Base-by-base conservation (phyloP, 1,284 basidiomycete species). In the Rhodofomes roseus region DNA sequence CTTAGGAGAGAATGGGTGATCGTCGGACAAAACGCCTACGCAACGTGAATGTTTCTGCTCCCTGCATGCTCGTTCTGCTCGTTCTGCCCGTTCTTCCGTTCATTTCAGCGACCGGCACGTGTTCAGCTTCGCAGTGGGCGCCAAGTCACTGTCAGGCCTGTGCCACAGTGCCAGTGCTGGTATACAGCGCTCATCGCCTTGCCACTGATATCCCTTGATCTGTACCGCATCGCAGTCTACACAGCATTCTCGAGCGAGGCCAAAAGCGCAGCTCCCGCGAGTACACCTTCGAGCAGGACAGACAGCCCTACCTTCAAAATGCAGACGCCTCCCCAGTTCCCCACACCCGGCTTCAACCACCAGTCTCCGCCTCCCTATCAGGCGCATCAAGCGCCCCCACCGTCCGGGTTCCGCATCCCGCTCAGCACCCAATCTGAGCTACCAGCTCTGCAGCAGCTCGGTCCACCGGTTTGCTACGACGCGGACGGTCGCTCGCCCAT, bases 381-480 rank as follows among this genome's bases (percentile, higher is more conserved):
- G 51, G 25, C 60, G 7, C 79, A 62, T 53, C 55, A 64, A 54
- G n/a, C 61, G 12, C 73, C 75, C 0, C 81, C 77, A 4, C 79
- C 85, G 2, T 88, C 87, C 1, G 89, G 87, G 11, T 84, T 79
- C 69, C 83, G 88, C 61, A 69, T 89, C 57, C 78, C 86, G 1
- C 74, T 90, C 50, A 73, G 70, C 56, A 76, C 77, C 8, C 70
- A 71, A 9, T 69, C 75, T 4, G 59, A 75, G 2, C 87, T 89
- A 71, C 85, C 87, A 6, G 62, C 64, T 20, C 25, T 59, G 0
- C 54, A 73, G 1, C 74, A 79, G 62, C 70, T 79, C 52, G 83
- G 80, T 27, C 71, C 59, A 4, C 79, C 85, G 1, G 79, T 81
- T 11, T 81, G 77, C 65, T 66, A 70, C 55, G 88, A 90, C 67